Evolutionary conservation across 345 rosid genomes (phyloP).

Genomic region (Euclidium syriacum): DNA sequence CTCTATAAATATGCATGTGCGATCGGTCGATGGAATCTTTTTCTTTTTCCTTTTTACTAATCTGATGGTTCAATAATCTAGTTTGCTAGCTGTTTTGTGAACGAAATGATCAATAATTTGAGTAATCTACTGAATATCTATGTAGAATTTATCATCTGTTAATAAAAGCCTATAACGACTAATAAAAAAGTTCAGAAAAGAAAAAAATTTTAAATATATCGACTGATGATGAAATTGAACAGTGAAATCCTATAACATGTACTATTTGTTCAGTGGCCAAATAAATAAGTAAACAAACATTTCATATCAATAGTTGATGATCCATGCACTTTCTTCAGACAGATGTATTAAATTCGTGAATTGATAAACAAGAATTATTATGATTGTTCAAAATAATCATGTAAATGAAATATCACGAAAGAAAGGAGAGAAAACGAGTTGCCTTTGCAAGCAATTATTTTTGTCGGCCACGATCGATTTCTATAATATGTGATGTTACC

Average conservation of each 20-base stretch:
- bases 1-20: slow-evolving; percentile 27
- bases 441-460: slow-evolving; percentile 16
- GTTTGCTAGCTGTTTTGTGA: not conserved
- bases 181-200: not conserved
- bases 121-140: not conserved
- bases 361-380: not conserved
- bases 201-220: not conserved
- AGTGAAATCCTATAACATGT: not conserved
- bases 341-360: not conserved
- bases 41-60: not conserved
- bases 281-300: too few relatives aligned
- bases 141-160: not conserved
- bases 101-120: not conserved
- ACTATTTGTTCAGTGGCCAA: not conserved
- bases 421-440: slow-evolving; percentile 19
- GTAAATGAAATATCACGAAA: not conserved
- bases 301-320: not conserved
- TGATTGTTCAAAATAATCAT: slow-evolving; percentile 9
- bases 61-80: not conserved
- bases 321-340: not conserved
- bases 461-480: slow-evolving; percentile 32
- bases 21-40: slow-evolving; percentile 19
- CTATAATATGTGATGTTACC: not conserved
- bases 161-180: not conserved
- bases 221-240: not conserved